These are phyloP conservation scores for Alopecurus myosuroides DNA, from an alignment of 176 grass and related monocot species.

Conservation along the genomic window DNA sequence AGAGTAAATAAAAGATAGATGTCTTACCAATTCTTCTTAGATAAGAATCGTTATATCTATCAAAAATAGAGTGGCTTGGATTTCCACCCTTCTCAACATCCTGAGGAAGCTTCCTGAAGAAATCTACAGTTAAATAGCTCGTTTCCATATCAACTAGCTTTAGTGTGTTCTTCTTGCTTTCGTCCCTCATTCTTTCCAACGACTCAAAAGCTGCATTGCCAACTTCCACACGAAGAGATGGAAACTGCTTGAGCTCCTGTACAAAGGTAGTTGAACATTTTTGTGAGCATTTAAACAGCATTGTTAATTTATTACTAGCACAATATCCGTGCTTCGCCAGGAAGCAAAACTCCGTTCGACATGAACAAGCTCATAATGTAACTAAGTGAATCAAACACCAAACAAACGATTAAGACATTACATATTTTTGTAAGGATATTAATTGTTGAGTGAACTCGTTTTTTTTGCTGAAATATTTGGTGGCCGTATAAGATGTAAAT, in stretches of 20 bases:
- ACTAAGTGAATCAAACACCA: too few species aligned
- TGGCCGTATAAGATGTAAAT: too few species aligned
- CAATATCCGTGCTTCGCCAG: too few species aligned
- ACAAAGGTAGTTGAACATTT: not conserved
- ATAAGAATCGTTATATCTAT: constrained; percentile 99
- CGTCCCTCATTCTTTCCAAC: constrained; percentile 96
- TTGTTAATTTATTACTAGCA: not conserved
- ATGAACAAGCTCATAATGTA: too few species aligned
- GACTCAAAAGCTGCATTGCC: constrained; percentile 89
- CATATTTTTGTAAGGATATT: too few species aligned
- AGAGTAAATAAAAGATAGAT: not conserved
- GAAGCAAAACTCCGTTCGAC: too few species aligned
- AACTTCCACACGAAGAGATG: constrained; percentile 87
- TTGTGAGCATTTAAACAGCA: not conserved
- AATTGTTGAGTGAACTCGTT: too few species aligned
- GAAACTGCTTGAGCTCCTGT: constrained; percentile 98
- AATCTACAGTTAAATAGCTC: constrained; percentile 98
- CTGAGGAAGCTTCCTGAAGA: constrained; percentile 99
- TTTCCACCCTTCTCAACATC: constrained; percentile 99
- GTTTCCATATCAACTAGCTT: constrained; percentile 98
- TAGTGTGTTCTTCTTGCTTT: constrained; percentile 97
- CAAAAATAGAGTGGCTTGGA: constrained; percentile 96
- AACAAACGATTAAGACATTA: too few species aligned
- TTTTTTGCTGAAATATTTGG: too few species aligned
- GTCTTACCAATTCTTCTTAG: constrained; percentile 84